Percentiles rank a stretch among this genome's conserved stretches.
Conservation (phyloP, 78 protist species). For the Dictyostelium intermedium region DNA sequence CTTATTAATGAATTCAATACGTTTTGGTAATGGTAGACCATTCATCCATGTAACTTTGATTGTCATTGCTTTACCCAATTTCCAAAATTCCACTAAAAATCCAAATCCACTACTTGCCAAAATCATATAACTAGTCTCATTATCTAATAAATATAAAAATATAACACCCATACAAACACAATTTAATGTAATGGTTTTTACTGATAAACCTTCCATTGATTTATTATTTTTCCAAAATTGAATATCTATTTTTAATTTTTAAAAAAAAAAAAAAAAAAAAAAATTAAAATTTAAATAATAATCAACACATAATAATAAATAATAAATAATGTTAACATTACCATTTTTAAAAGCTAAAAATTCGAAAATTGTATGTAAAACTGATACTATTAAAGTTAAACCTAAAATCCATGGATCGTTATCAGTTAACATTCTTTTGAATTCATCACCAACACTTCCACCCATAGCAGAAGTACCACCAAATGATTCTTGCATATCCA, state of each 20-base stretch:
- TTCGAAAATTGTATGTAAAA: constrained; percentile 95
- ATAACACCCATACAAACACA: constrained; percentile 79
- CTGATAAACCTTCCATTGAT: constrained; percentile 93
- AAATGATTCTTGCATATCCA: constrained; percentile 68
- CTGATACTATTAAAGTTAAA: constrained; percentile 89
- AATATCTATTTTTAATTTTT: constrained; percentile 25
- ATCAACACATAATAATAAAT: too few species aligned
- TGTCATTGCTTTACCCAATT: constrained; percentile 87
- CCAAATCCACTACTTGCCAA: constrained; percentile 84
- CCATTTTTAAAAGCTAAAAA: constrained; percentile 98
- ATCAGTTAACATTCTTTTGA: constrained; percentile 90
- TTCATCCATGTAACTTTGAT: constrained; percentile 31
- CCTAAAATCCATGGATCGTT: constrained; percentile 91
- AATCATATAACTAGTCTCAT: constrained; percentile 90
- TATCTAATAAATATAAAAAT: constrained; percentile 95
- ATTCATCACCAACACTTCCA: constrained; percentile 56
- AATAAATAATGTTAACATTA: background rate
- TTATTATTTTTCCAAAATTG: constrained; percentile 93
- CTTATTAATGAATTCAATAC: constrained; percentile 1
- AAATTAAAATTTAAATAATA: background rate
- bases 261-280: constrained; percentile 20
- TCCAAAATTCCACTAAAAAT: constrained; percentile 94
- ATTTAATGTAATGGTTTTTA: constrained; percentile 79
- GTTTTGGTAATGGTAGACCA: background rate
- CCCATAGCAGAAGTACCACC: constrained; percentile 36